Conservation (phyloP, 306 rosid species). For the barrel medic (Medicago truncatula) region MtrunA17r5.0-ANR NC_053042.1:1363001-1363500, state of each 20-base stretch:
- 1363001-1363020: constrained; percentile 13
- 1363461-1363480: constrained; percentile 58
- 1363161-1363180: constrained; percentile 63
- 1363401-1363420: constrained; percentile 74
- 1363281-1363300: constrained; percentile 68
- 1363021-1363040: not conserved
- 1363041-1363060: not conserved
- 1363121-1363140: constrained; percentile 24
- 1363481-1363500: constrained; percentile 60
- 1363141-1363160: constrained; percentile 14
- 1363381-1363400: constrained; percentile 62
- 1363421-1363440: constrained; percentile 61
- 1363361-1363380: constrained; percentile 61
- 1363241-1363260: constrained; percentile 78
- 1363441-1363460: constrained; percentile 55
- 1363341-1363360: constrained; percentile 70
- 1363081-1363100: constrained; percentile 5
- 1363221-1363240: constrained; percentile 67
- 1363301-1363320: constrained; percentile 66
- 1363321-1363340: constrained; percentile 78
- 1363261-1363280: constrained; percentile 75
- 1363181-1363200: constrained; percentile 86
- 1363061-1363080: not conserved
- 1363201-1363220: constrained; percentile 61
- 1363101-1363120: constrained; percentile 11